Evolutionary conservation across 1,284 basidiomycete genomes (phyloP).

Genomic region (Rhodotorula sp.): DNA sequence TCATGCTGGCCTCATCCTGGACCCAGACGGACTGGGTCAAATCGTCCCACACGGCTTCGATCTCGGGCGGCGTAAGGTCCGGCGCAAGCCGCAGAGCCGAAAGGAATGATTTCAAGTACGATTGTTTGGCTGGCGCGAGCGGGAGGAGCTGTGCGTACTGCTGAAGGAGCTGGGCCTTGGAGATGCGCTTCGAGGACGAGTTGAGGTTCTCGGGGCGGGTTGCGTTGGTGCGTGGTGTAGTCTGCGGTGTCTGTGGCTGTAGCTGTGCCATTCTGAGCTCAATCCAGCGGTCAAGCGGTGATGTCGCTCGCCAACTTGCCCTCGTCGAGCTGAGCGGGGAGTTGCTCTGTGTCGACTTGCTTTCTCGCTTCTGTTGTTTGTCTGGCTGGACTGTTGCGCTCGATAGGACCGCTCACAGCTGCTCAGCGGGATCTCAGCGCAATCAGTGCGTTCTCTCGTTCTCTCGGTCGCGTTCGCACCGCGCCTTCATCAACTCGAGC

Average conservation of each 20-base stretch:
- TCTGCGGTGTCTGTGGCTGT: background rate
- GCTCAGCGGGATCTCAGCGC: background rate
- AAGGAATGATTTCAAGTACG: slow-evolving; percentile 62
- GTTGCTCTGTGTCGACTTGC: background rate
- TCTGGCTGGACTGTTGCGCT: background rate
- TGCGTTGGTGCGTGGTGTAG: slow-evolving; percentile 1
- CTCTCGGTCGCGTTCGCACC: background rate
- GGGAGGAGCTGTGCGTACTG: slow-evolving; percentile 36
- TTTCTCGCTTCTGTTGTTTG: background rate
- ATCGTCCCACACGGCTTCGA: slow-evolving; percentile 64
- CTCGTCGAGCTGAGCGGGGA: background rate
- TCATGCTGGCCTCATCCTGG: slow-evolving; percentile 59
- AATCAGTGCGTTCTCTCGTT: background rate
- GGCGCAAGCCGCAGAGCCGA: slow-evolving; percentile 53
- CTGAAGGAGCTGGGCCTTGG: slow-evolving; percentile 7
- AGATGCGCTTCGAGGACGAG: slow-evolving; percentile 28
- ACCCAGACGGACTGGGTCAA: slow-evolving; percentile 79
- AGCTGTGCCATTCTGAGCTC: background rate
- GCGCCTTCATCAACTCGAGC: background rate
- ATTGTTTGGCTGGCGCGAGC: slow-evolving; percentile 7
- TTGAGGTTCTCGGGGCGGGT: slow-evolving; percentile 34
- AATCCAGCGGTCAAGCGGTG: background rate
- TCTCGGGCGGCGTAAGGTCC: slow-evolving; percentile 61
- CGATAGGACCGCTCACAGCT: background rate
- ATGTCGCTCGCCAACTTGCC: background rate